These are phyloP conservation scores for Amanita pseudoporphyria DNA, from an alignment of 768 basidiomycete species.

Conservation along the genomic window DNA sequence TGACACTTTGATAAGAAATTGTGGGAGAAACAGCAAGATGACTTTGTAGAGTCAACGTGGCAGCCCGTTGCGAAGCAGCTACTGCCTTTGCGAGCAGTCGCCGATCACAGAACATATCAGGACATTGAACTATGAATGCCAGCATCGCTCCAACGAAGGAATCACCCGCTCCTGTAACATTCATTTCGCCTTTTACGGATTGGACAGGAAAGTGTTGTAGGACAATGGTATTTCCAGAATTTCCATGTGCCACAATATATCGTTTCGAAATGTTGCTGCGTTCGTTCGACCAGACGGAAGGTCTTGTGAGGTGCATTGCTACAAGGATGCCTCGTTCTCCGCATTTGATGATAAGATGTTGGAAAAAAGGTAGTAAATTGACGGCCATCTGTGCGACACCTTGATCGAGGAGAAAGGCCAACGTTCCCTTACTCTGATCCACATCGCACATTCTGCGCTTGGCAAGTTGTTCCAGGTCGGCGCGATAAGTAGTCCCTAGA, in stretches of 20 bases:
- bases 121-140: constrained; percentile 45
- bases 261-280: constrained; percentile 37
- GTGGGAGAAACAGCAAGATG: constrained; percentile 56
- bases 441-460: constrained; percentile 32
- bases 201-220: constrained; percentile 68
- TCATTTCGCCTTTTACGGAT: constrained; percentile 35
- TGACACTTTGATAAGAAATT: constrained; percentile 27
- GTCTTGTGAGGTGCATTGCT: constrained; percentile 42
- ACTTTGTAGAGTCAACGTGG: constrained; percentile 48
- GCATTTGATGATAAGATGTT: constrained; percentile 78
- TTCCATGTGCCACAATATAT: constrained; percentile 41
- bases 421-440: constrained; percentile 28
- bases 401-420: constrained; percentile 54
- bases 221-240: constrained; percentile 39
- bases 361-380: constrained; percentile 76
- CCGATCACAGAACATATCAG: constrained; percentile 36
- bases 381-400: constrained; percentile 78
- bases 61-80: constrained; percentile 53
- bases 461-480: constrained; percentile 54
- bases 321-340: constrained; percentile 61
- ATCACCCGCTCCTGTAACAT: constrained; percentile 91
- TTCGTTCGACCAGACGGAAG: constrained; percentile 42
- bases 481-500: constrained; percentile 58
- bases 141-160: constrained; percentile 79
- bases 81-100: constrained; percentile 34